Evolutionary conservation across 352 stramenopile genomes (phyloP).

Genomic region (Pythium aquatile): DNA sequence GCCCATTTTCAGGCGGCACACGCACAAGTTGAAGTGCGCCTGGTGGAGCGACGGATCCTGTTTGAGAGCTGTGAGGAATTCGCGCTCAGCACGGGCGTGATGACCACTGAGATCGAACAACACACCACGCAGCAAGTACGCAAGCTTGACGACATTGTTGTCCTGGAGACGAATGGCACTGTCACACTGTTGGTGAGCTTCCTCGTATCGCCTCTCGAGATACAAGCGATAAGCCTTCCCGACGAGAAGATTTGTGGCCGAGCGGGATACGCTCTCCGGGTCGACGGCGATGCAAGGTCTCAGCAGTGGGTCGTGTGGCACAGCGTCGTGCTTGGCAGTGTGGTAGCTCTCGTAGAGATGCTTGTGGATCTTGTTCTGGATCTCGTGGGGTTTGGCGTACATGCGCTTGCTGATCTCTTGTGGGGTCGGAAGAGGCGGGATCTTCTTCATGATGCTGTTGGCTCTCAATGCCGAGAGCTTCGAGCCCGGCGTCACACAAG

Average conservation of each 20-base stretch:
- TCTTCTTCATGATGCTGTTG: slow-evolving; percentile 38
- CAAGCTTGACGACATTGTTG: slow-evolving; percentile 65
- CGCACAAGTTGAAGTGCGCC: slow-evolving; percentile 46
- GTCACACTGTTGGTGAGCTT: slow-evolving; percentile 54
- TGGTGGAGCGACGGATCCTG: slow-evolving; percentile 59
- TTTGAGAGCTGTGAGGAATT: slow-evolving; percentile 42
- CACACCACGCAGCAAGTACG: slow-evolving; percentile 55
- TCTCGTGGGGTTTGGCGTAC: slow-evolving; percentile 62
- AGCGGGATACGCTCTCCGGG: slow-evolving; percentile 32
- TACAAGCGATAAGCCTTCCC: slow-evolving; percentile 59
- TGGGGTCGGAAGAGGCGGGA: slow-evolving; percentile 52
- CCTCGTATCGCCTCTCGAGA: slow-evolving; percentile 53
- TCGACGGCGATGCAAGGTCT: slow-evolving; percentile 67
- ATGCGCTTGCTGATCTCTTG: slow-evolving; percentile 63
- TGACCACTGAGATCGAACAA: slow-evolving; percentile 53
- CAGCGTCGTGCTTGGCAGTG: slow-evolving; percentile 34
- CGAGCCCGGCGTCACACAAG: not conserved
- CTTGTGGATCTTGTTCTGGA: slow-evolving; percentile 58
- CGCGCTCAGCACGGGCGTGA: slow-evolving; percentile 38
- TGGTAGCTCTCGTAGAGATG: slow-evolving; percentile 58
- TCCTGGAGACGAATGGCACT: slow-evolving; percentile 45
- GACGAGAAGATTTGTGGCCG: slow-evolving; percentile 42
- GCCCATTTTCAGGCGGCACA: slow-evolving; percentile 25
- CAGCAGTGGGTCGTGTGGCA: slow-evolving; percentile 62
- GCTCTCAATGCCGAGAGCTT: slow-evolving; percentile 7